phyloP scores from a whole-genome alignment of 768 basidiomycete species.

The Chalciporus sphaerocephalus region DNA sequence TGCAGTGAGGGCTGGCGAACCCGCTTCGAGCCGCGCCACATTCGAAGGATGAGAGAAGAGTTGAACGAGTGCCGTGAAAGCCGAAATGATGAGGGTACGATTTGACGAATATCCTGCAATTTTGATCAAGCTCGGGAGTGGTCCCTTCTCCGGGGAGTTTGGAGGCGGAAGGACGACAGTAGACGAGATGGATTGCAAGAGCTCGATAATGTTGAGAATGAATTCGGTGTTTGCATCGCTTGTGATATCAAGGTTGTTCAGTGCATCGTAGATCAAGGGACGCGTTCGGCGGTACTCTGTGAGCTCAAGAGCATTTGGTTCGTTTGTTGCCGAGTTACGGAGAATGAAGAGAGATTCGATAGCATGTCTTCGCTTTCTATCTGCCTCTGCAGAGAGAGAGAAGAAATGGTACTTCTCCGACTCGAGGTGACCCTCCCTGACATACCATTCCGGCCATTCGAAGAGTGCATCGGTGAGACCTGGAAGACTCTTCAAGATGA shows the following conservation, averaged over 20 bases:
- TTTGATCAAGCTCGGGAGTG: constrained; percentile 52
- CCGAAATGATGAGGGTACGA: constrained; percentile 68
- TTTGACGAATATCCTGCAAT: constrained; percentile 60
- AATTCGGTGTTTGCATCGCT: constrained; percentile 72
- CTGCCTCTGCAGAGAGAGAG: constrained; percentile 46
- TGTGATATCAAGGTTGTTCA: constrained; percentile 56
- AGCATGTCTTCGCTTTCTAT: constrained; percentile 66
- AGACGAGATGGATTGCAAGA: constrained; percentile 60
- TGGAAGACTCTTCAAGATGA: constrained; percentile 65
- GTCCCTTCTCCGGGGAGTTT: constrained; percentile 40
- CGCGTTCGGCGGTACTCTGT: constrained; percentile 56
- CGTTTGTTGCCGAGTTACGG: constrained; percentile 76
- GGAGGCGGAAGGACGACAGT: constrained; percentile 37
- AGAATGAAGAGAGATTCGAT: constrained; percentile 81
- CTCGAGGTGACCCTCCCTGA: constrained; percentile 52
- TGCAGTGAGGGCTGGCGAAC: constrained; percentile 57
- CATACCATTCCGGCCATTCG: constrained; percentile 86
- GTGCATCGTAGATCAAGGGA: constrained; percentile 58
- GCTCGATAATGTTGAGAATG: constrained; percentile 64
- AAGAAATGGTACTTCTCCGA: constrained; percentile 49
- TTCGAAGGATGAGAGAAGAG: constrained; percentile 63
- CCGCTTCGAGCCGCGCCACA: constrained; percentile 44
- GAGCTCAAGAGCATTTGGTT: constrained; percentile 62
- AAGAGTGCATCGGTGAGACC: constrained; percentile 81
- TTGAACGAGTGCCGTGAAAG: constrained; percentile 55